Evolutionary conservation across 345 rosid genomes (phyloP).

Genomic region (Eucalyptus dawsonii): DNA sequence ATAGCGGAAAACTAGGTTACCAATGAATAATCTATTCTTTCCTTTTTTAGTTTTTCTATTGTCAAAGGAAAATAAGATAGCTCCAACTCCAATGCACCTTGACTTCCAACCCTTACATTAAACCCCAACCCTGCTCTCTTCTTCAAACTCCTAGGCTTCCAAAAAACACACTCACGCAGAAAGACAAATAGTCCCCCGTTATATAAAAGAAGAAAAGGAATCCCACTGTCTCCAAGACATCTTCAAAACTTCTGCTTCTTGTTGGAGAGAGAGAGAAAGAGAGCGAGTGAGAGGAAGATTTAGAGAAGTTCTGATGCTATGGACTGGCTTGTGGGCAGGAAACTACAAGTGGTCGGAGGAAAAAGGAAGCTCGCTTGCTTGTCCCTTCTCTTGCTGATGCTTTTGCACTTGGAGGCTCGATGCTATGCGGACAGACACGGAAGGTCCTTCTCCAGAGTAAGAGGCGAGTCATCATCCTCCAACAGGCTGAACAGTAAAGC

Average conservation of each 20-base stretch:
- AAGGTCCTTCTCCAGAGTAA: neutral
- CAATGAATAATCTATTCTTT: neutral
- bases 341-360: neutral
- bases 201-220: neutral
- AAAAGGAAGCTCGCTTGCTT: neutral
- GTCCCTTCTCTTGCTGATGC: neutral
- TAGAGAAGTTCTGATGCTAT: neutral
- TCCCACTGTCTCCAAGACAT: neutral
- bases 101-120: neutral
- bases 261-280: neutral
- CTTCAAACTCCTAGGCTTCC: neutral
- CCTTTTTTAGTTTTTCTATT: neutral
- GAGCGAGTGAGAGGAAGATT: neutral
- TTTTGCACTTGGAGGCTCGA: neutral
- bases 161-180: neutral
- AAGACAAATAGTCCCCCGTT: neutral
- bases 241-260: neutral
- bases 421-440: neutral
- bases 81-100: neutral
- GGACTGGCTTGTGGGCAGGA: neutral
- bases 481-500: neutral
- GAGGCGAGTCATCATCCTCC: neutral
- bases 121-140: neutral
- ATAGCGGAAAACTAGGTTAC: neutral
- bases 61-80: neutral